Percentiles rank a stretch among this genome's conserved stretches.
Conservation (phyloP, 305 asterid genomes). For the Fraxinus paxiana region DNA sequence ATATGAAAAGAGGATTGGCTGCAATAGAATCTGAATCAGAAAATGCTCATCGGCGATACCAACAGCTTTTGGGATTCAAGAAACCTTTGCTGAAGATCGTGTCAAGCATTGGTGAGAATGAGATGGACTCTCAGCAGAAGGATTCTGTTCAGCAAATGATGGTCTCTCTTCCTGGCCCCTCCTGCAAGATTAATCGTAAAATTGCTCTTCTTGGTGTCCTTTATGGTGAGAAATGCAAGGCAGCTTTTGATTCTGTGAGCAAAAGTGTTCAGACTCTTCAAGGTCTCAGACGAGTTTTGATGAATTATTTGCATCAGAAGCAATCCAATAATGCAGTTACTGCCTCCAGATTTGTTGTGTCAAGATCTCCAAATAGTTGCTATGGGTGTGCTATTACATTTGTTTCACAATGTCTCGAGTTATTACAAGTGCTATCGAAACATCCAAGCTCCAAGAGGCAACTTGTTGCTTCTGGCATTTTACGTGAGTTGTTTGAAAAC, state of each 20-base stretch:
- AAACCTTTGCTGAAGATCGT: slow-evolving; percentile 96
- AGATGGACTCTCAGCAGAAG: slow-evolving; percentile 98
- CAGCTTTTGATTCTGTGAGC: slow-evolving; percentile 99
- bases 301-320: slow-evolving; percentile 93
- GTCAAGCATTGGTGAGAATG: slow-evolving; percentile 96
- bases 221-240: slow-evolving; percentile 99
- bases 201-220: slow-evolving; percentile 99
- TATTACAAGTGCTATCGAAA: slow-evolving; percentile 83
- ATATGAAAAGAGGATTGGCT: slow-evolving; percentile 91
- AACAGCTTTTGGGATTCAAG: slow-evolving; percentile 98
- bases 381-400: slow-evolving; percentile 97
- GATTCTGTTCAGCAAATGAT: slow-evolving; percentile 99
- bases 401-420: slow-evolving; percentile 92
- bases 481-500: slow-evolving; percentile 94
- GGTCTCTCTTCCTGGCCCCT: slow-evolving; percentile 98
- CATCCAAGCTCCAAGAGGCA: slow-evolving; percentile 81
- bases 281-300: slow-evolving; percentile 90
- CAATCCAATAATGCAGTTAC: slow-evolving; percentile 67
- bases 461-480: slow-evolving; percentile 88
- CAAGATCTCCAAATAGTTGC: slow-evolving; percentile 91
- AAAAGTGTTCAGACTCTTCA: slow-evolving; percentile 99
- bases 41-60: slow-evolving; percentile 96
- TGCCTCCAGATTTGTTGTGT: slow-evolving; percentile 81
- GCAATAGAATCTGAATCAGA: slow-evolving; percentile 98
- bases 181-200: slow-evolving; percentile 97